Base-by-base conservation (phyloP, 768 basidiomycete genomes). In the Floccularia luteovirens region DNA sequence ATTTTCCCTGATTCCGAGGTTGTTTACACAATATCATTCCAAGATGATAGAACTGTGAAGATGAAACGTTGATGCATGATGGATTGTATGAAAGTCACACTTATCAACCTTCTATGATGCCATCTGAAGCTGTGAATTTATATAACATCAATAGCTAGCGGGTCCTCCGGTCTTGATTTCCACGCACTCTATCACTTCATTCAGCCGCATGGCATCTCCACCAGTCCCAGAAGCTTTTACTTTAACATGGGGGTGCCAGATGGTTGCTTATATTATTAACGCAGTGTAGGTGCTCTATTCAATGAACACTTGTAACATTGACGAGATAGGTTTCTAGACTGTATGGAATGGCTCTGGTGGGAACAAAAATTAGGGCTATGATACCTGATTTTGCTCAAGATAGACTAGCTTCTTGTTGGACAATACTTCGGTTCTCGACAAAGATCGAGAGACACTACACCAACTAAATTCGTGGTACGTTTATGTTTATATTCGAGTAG, bases 391-490 rank as follows among this genome's bases (percentile, higher is more conserved):
- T 11, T 11, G 10, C 14, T 28, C 8, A 8, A 34, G 8, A 14
- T 17, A 28, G 2, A 17, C 13, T 37, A 45, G 44, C 14, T 45
- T 12, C 30, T 45, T 14, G 41, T 42, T 11, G 44, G 36, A 12
- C 44, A 45, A 35, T 45, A 45, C 31, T 42, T 45, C 25, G 35
- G 30, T 32, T 38, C 27, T n/a, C n/a, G n/a, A 11, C 44, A 45
- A 12, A 35, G 44, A 17, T n/a, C 14, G 13, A n/a, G 33, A 14
- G 44, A 45, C 25, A 10, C 38, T 3, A 16, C 21, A 4, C 12
- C 27, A 7, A 45, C 35, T 31, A 45, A 42, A 38, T 24, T 33
- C 13, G 31, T 31, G 28, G 44, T 45, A 21, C 5, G 44, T n/a
- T 3, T 1, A 4, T 8, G 1, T 14, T 30, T 30, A 20, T 25